These are phyloP conservation scores for Periconia sp. DNA, from an alignment of 2,329 filamentous ascomycete species.

Conservation along the genomic window DNA sequence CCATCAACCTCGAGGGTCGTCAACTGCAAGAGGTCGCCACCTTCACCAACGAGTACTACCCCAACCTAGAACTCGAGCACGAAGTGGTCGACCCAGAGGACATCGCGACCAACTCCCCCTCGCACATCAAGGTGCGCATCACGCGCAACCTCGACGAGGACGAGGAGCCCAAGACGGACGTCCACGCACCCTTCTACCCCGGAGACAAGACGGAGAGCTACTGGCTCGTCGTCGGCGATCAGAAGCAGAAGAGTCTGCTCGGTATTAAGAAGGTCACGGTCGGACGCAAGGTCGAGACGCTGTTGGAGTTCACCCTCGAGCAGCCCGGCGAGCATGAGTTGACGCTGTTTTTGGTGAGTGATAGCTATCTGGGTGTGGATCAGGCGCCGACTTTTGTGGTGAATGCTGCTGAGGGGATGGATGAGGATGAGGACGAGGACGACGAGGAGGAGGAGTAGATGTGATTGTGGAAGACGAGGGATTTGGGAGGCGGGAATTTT, in stretches of 20 bases:
- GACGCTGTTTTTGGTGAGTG: conserved; percentile 93
- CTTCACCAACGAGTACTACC: conserved; percentile 96
- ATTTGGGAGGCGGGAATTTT: neutral
- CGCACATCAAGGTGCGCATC: conserved; percentile 81
- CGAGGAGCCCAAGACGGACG: conserved; percentile 74
- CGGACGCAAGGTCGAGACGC: conserved; percentile 72
- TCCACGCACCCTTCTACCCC: conserved; percentile 95
- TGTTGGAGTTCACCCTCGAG: conserved; percentile 86
- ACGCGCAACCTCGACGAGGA: conserved; percentile 77
- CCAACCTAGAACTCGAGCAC: conserved; percentile 89
- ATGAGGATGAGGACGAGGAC: conserved; percentile 87
- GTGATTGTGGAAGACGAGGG: neutral
- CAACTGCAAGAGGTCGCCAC: conserved; percentile 87
- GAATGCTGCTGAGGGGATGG: conserved; percentile 87
- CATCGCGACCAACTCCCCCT: conserved; percentile 76
- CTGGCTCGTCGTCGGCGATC: conserved; percentile 96
- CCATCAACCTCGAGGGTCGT: conserved; percentile 74
- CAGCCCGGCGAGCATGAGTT: conserved; percentile 81
- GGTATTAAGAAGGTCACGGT: conserved; percentile 96
- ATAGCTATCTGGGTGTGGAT: conserved; percentile 95
- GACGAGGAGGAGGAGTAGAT: conserved; percentile 42
- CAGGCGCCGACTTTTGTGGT: conserved; percentile 90
- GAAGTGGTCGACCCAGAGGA: conserved; percentile 79
- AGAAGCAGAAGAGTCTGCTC: conserved; percentile 81
- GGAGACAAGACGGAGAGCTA: conserved; percentile 92